A percentile compares a stretch with the other conserved stretches of the same genome.
Evolutionary conservation across 768 basidiomycete species (phyloP).

Genomic region (Boletales sp.): DNA sequence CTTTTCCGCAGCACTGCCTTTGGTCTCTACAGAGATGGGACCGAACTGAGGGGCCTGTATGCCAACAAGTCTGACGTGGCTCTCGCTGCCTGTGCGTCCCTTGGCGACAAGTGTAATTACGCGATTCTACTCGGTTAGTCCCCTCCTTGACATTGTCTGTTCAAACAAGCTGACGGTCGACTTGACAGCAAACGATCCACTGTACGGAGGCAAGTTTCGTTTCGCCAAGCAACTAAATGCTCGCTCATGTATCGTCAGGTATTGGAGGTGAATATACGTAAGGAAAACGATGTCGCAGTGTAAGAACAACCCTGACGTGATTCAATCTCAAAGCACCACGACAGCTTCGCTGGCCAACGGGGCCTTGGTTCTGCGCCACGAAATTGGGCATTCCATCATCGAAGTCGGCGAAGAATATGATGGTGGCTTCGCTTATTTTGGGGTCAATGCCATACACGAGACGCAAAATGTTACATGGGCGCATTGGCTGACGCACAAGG

Average conservation of each 20-base stretch:
- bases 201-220: slow-evolving; percentile 61
- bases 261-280: slow-evolving; percentile 78
- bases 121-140: slow-evolving; percentile 66
- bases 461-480: slow-evolving; percentile 53
- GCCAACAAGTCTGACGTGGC: slow-evolving; percentile 67
- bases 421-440: slow-evolving; percentile 71
- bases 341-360: slow-evolving; percentile 75
- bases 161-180: slow-evolving; percentile 5
- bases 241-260: slow-evolving; percentile 36
- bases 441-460: slow-evolving; percentile 57
- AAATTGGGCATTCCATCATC: slow-evolving; percentile 79
- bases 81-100: slow-evolving; percentile 59
- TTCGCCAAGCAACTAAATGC: background rate
- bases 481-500: slow-evolving; percentile 58
- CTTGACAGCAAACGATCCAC: slow-evolving; percentile 66
- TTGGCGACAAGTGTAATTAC: slow-evolving; percentile 67
- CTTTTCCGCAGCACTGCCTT: slow-evolving; percentile 55
- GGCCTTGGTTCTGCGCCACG: slow-evolving; percentile 71
- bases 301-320: background rate
- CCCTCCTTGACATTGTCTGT: slow-evolving; percentile 4
- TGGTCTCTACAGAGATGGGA: slow-evolving; percentile 75
- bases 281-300: slow-evolving; percentile 23
- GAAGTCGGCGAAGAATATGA: slow-evolving; percentile 83
- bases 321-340: slow-evolving; percentile 48
- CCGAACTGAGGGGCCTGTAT: slow-evolving; percentile 71